Percentiles rank a stretch among this genome's conserved stretches.
These are phyloP conservation scores for Podila epigama DNA, from an alignment of 192 early-diverging fungal species.

Conservation along the genomic window DNA sequence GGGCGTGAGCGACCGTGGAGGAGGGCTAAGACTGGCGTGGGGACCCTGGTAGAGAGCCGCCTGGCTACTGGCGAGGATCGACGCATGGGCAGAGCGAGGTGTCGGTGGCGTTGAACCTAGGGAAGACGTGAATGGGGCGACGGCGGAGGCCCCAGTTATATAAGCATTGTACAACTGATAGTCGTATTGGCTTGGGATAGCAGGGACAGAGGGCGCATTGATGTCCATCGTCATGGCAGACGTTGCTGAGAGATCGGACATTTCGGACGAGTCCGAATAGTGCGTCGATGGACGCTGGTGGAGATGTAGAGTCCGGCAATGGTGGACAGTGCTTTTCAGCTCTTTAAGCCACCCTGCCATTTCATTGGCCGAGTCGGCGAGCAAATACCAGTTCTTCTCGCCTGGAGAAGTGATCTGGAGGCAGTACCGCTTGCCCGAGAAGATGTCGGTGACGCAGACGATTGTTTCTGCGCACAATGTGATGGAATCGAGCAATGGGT, in stretches of 20 bases:
- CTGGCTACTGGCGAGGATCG: not conserved
- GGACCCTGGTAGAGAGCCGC: not conserved
- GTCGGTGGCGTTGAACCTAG: too few species aligned
- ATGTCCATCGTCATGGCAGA: constrained; percentile 6
- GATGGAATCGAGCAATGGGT: constrained; percentile 40
- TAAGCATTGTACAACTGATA: not conserved
- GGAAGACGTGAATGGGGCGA: too few species aligned
- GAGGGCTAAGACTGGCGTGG: not conserved
- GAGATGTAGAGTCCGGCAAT: constrained; percentile 4
- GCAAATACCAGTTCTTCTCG: constrained; percentile 52
- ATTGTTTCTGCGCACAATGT: constrained; percentile 44
- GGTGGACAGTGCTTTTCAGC: constrained; percentile 48
- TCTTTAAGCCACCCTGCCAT: constrained; percentile 49
- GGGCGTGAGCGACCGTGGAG: constrained; percentile 1
- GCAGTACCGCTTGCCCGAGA: constrained; percentile 47
- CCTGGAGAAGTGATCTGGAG: constrained; percentile 48
- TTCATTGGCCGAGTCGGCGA: constrained; percentile 47
- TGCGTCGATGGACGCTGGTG: constrained; percentile 14
- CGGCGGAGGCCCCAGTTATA: constrained; percentile 4
- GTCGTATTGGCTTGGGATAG: constrained; percentile 12
- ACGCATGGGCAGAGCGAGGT: constrained; percentile 5
- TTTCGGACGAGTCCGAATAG: constrained; percentile 38
- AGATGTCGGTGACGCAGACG: constrained; percentile 54
- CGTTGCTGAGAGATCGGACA: constrained; percentile 24
- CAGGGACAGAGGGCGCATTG: constrained; percentile 1